A percentile compares a stretch with the other conserved stretches of the same genome.
These are phyloP conservation scores for Tricladium varicosporioides DNA, from an alignment of 2,329 filamentous ascomycete species.

Conservation along the genomic window DNA sequence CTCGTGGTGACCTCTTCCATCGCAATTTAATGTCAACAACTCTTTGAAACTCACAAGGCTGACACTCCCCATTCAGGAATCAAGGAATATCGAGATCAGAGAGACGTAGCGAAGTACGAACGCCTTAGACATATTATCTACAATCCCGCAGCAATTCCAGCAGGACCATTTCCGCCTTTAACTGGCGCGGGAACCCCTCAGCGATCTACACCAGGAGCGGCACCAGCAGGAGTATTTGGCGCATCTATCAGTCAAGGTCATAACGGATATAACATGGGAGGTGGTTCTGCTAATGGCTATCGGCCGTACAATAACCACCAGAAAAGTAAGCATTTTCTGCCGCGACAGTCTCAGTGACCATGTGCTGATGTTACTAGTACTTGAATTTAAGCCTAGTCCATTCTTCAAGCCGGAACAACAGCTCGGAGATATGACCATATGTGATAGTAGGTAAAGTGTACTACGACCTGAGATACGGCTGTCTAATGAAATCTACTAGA, in stretches of 20 bases:
- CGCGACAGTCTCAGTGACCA: not conserved
- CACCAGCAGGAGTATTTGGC: too few species aligned
- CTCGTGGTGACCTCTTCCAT: not conserved
- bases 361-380: constrained; percentile 21
- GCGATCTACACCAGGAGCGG: too few species aligned
- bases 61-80: too few species aligned
- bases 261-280: constrained; percentile 19
- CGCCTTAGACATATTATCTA: constrained; percentile 28
- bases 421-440: constrained; percentile 63
- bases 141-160: constrained; percentile 18
- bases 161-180: constrained; percentile 1
- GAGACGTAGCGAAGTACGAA: constrained; percentile 27
- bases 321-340: not conserved
- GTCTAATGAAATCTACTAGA: constrained; percentile 25
- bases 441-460: constrained; percentile 61
- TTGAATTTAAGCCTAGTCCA: constrained; percentile 72
- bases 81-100: not conserved
- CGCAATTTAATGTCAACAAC: too few species aligned
- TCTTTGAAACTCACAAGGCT: too few species aligned
- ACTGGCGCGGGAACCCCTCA: constrained; percentile 9
- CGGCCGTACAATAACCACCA: constrained; percentile 1
- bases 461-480: not conserved
- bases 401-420: constrained; percentile 74
- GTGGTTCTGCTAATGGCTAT: constrained; percentile 5
- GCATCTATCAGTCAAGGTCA: not conserved